Evolutionary conservation across 1,139 yeast genomes (phyloP), one percentile per base, ranked within the genome.

Genomic region (Candida pseudoviswanathii): DNA sequence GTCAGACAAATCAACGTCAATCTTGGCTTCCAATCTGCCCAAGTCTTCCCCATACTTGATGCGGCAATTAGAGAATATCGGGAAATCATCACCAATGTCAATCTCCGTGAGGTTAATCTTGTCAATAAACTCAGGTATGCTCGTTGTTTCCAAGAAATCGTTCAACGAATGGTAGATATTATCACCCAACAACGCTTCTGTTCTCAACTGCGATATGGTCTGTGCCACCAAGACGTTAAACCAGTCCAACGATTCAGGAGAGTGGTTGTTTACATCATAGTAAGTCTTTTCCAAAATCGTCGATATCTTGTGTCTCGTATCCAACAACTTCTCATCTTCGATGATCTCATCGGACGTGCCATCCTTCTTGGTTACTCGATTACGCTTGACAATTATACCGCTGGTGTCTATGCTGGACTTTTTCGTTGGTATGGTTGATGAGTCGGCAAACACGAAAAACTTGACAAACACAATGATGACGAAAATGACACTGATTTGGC

Each of bases 211-310:
- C 24, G 90, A 82, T 25, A 94, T 85, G 4, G 92, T 86, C 64
- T 95, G 98, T 0, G 97, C 99, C 24, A 94, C 80, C 44, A 94
- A 73, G 1, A 94, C 98, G 60, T 94, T 94, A 64, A 94, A 90
- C 99, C 99, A 94, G 66, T 94, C 99, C 49, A 94, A 71, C 0
- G 97, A 86, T 70, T 94, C 99, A 0, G 97, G 81, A 2, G 86
- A 75, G 65, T 95, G 99, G 25, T 84, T 84, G 41, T 85, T 84
- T 1, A 94, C 97, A 62, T 94, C 90, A 65, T 95, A 95, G 63
- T 90, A 91, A 0, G 97, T 91, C 62, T 91, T 92, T 57, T 92
- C 97, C 46, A 94, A 72, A 29, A 92, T 89, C 0, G 85, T 58
- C 59, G 61, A 48, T 5, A 66, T 57, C 40, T 60, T 64, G 3